These are phyloP conservation scores for Tubosaeta sp. DNA, from an alignment of 768 basidiomycete species.

Conservation along the genomic window DNA sequence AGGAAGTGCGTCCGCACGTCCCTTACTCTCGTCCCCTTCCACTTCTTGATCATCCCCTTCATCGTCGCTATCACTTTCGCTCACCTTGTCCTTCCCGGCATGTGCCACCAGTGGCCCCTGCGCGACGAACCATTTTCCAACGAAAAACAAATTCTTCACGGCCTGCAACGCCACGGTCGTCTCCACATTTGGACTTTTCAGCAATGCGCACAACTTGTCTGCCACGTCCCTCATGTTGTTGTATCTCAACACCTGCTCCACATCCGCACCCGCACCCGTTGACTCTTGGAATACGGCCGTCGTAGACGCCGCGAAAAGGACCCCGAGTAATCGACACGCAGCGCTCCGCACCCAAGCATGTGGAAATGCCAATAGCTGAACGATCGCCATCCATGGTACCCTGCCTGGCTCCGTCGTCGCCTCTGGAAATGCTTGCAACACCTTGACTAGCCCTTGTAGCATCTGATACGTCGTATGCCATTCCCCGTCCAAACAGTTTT, in stretches of 20 bases:
- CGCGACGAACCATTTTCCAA: conserved; percentile 78
- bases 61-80: conserved; percentile 1
- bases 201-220: conserved; percentile 66
- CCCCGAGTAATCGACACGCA: conserved; percentile 70
- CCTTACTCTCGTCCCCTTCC: conserved; percentile 17
- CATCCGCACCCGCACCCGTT: conserved; percentile 18
- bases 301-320: conserved; percentile 56
- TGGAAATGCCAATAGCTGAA: conserved; percentile 73
- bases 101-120: conserved; percentile 28
- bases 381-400: conserved; percentile 61
- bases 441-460: conserved; percentile 61
- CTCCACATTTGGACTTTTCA: conserved; percentile 79
- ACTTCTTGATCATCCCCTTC: conserved; percentile 11
- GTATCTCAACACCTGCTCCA: conserved; percentile 39
- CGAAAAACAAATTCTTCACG: conserved; percentile 89
- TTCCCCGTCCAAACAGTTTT: conserved; percentile 54
- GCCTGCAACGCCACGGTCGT: conserved; percentile 72
- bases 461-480: conserved; percentile 87
- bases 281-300: conserved; percentile 17
- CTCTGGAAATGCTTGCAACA: conserved; percentile 54
- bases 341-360: conserved; percentile 93
- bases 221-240: conserved; percentile 65
- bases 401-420: conserved; percentile 40
- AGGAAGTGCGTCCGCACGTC: conserved; percentile 56
- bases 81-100: conserved; percentile 24